Evolutionary conservation across 768 basidiomycete species (phyloP).

Genomic region (Panellus pusillus): DNA sequence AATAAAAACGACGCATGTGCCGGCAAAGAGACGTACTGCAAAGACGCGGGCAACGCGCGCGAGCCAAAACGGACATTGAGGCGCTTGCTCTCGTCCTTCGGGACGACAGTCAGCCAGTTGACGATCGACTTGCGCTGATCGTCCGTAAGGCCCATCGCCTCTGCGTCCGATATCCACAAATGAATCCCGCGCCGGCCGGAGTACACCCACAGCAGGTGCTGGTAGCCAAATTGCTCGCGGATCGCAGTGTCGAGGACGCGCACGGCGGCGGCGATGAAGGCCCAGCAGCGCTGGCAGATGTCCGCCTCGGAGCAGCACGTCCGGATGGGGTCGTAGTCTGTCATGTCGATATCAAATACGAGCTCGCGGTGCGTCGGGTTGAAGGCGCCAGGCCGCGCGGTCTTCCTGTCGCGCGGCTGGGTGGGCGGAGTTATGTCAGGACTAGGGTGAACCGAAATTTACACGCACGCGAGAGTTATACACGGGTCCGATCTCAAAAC

Average conservation of each 20-base stretch:
- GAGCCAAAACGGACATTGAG: slow-evolving; percentile 63
- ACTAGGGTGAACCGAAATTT: not conserved
- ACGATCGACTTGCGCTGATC: slow-evolving; percentile 87
- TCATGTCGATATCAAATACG: slow-evolving; percentile 99
- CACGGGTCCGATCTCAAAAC: slow-evolving; percentile 96
- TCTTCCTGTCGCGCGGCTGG: slow-evolving; percentile 89
- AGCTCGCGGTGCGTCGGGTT: slow-evolving; percentile 83
- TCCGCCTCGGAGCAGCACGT: slow-evolving; percentile 92
- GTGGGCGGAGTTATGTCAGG: not conserved
- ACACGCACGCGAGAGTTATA: slow-evolving; percentile 81
- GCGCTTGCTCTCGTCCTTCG: slow-evolving; percentile 79
- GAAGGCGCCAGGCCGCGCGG: slow-evolving; percentile 65
- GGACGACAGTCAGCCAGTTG: slow-evolving; percentile 82
- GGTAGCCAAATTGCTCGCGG: slow-evolving; percentile 88
- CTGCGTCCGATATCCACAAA: slow-evolving; percentile 91
- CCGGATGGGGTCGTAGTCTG: slow-evolving; percentile 93
- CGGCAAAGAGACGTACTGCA: slow-evolving; percentile 51
- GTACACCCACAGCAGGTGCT: slow-evolving; percentile 94
- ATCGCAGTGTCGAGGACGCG: slow-evolving; percentile 78
- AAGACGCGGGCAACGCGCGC: slow-evolving; percentile 65
- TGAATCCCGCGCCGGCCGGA: slow-evolving; percentile 98
- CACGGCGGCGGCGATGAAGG: slow-evolving; percentile 90
- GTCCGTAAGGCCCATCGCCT: slow-evolving; percentile 88
- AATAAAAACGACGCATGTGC: not conserved
- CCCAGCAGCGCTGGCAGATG: slow-evolving; percentile 94